These are phyloP conservation scores for Cucumis hystrix DNA, from an alignment of 306 rosid species.

Conservation along the genomic window DNA sequence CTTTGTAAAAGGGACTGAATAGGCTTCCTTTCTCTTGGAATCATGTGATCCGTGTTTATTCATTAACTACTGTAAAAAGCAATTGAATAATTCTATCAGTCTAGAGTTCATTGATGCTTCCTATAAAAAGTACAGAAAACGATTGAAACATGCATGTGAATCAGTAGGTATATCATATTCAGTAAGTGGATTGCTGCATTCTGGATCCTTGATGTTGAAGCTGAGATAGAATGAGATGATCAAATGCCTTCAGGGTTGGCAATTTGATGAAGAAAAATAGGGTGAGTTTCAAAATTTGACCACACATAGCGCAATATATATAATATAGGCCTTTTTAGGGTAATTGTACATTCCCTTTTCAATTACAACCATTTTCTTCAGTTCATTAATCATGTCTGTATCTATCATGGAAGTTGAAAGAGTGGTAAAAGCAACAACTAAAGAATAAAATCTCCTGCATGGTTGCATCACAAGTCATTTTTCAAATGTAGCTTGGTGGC, in stretches of 20 bases:
- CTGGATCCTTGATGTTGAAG: conserved; percentile 76
- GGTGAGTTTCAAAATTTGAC: conserved; percentile 28
- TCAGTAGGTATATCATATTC: conserved; percentile 60
- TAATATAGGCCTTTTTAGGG: too few species aligned
- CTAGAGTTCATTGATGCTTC: background rate
- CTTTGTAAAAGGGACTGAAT: too few species aligned
- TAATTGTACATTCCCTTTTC: background rate
- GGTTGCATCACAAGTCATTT: background rate
- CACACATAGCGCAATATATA: background rate
- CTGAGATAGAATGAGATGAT: conserved; percentile 81
- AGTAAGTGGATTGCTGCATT: conserved; percentile 85
- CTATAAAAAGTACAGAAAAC: background rate
- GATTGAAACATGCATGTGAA: conserved; percentile 9
- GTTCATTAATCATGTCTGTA: background rate
- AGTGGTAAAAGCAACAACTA: background rate
- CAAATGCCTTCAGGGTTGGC: conserved; percentile 86
- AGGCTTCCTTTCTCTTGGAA: background rate
- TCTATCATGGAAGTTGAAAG: background rate
- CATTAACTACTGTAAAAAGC: background rate
- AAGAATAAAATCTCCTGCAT: background rate
- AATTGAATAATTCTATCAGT: background rate
- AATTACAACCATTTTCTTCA: background rate
- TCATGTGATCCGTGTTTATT: background rate
- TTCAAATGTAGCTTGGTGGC: background rate
- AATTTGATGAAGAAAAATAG: conserved; percentile 59